Conservation (phyloP, 2,329 filamentous ascomycete genomes). For the Penicillium frequentans region DNA sequence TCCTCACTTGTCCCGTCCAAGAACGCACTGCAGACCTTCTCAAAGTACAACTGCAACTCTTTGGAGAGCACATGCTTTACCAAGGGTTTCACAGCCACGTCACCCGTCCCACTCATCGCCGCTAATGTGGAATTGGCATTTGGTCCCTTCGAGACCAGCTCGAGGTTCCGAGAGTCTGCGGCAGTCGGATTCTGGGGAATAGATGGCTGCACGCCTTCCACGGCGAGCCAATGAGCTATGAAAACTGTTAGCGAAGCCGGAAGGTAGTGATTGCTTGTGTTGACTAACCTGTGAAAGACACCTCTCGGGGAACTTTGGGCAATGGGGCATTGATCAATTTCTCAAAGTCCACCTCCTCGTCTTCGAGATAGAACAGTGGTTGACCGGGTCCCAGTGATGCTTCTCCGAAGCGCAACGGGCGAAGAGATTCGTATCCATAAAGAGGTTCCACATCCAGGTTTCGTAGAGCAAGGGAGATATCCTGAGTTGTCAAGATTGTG, state of each 20-base stretch:
- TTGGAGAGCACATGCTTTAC: conserved; percentile 97
- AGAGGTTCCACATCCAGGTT: conserved; percentile 91
- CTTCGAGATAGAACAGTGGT: conserved; percentile 94
- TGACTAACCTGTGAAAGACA: conserved; percentile 76
- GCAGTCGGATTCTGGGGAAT: conserved; percentile 95
- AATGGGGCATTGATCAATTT: conserved; percentile 96
- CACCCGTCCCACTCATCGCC: conserved; percentile 79
- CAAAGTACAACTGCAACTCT: conserved; percentile 94
- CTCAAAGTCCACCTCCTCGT: conserved; percentile 98
- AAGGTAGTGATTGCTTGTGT: conserved; percentile 19
- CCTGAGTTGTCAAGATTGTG: conserved; percentile 83
- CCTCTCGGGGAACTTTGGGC: conserved; percentile 90
- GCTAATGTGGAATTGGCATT: conserved; percentile 83
- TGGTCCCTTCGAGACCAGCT: conserved; percentile 85
- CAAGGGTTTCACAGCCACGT: conserved; percentile 78
- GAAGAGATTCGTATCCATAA: conserved; percentile 92
- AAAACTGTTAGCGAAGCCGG: neutral
- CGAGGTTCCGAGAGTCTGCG: conserved; percentile 77
- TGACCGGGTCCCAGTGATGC: conserved; percentile 91
- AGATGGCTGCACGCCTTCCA: conserved; percentile 94
- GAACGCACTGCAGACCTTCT: conserved; percentile 87
- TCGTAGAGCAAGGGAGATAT: conserved; percentile 81
- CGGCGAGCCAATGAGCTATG: conserved; percentile 90
- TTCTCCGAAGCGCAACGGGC: conserved; percentile 87
- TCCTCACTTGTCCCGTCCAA: conserved; percentile 86